Base-by-base conservation (phyloP, 805 yeast species). In the Metschnikowia hibisci region DNA sequence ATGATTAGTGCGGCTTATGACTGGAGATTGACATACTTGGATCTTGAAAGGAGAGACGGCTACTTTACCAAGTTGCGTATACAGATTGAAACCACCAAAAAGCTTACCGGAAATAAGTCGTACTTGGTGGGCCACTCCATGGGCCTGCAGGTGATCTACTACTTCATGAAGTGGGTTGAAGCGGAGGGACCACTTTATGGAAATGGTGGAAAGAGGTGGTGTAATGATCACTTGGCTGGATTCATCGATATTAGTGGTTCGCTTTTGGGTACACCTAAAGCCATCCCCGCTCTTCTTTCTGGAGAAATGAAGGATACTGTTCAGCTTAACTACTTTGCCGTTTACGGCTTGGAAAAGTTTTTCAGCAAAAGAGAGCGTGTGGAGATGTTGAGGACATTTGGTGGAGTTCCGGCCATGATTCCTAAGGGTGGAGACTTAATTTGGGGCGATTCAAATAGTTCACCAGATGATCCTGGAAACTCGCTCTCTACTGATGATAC, bases 271-370 rank as follows among this genome's bases (percentile, higher is more conserved):
- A 89, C 98, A 0, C 99, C 99, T 2, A 93, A 93, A 61, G 85
- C 96, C 1, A 78, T 89, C 15, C 87, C 95, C 0, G 96, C 96
- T 0, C 69, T 93, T 46, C 63, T 93, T n/a, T 87, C 96, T 12
- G 99, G 99, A 12, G 99, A 93, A 65, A 93, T 93, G 98, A 87
- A 82, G 62, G 99, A 93, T 62, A 93, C 99, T 0, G 95, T 95
- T 25, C 96, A 91, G 57, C 71, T 93, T 60, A 93, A 93, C 61
- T 84, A 93, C 3, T 66, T 91, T 47, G 99, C 98, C 0, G 88
- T 91, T 51, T 88, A 87, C 57, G 99, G 97, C 1, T 74, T 93
- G 44, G 99, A 93, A 59, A 88, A 87, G 66, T 93, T 93, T 64
- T 89, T 93, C 63, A 84, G 93, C 40, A 77, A 96, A 60, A 77